These are phyloP conservation scores for Crithidia sp. DNA, from an alignment of 208 protist species.

Conservation along the genomic window DNA sequence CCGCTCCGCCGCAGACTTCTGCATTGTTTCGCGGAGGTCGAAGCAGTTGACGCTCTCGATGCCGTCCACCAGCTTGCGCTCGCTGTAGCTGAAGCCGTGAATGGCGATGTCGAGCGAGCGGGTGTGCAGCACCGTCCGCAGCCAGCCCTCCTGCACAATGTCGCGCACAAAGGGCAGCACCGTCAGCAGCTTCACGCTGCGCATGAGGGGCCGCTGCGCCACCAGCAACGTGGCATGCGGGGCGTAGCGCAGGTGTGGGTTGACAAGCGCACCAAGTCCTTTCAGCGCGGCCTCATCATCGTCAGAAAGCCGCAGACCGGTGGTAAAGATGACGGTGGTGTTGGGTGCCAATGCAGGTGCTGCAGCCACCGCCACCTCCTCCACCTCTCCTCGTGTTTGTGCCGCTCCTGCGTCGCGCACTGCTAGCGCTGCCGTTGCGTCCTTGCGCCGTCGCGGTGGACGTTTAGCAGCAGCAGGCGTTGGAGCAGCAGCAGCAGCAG, in stretches of 20 bases:
- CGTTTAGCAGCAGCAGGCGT: background rate
- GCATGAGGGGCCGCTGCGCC: slow-evolving; percentile 54
- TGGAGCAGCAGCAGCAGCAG: background rate
- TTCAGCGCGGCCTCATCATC: slow-evolving; percentile 28
- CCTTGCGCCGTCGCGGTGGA: background rate
- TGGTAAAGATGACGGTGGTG: slow-evolving; percentile 62
- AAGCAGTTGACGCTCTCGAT: slow-evolving; percentile 74
- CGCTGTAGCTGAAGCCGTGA: slow-evolving; percentile 30
- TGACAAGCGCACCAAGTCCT: slow-evolving; percentile 50
- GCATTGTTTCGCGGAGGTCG: slow-evolving; percentile 39
- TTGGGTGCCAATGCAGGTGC: background rate
- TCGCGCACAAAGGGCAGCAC: slow-evolving; percentile 57
- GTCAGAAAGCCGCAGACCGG: slow-evolving; percentile 51
- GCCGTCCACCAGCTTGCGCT: slow-evolving; percentile 40
- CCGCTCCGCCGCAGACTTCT: slow-evolving; percentile 34
- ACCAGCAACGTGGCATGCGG: slow-evolving; percentile 47
- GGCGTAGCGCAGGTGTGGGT: slow-evolving; percentile 50
- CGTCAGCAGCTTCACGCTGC: slow-evolving; percentile 82
- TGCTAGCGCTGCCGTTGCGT: background rate
- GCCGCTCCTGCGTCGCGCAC: background rate
- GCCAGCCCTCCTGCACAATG: slow-evolving; percentile 58
- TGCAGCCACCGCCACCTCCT: background rate
- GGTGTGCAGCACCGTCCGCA: slow-evolving; percentile 48
- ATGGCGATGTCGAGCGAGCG: slow-evolving; percentile 14
- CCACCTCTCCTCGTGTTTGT: background rate